phyloP scores from a whole-genome alignment of 225 moss, liverwort and hornwort genomes.

The Thuidium tamariscinum region DNA sequence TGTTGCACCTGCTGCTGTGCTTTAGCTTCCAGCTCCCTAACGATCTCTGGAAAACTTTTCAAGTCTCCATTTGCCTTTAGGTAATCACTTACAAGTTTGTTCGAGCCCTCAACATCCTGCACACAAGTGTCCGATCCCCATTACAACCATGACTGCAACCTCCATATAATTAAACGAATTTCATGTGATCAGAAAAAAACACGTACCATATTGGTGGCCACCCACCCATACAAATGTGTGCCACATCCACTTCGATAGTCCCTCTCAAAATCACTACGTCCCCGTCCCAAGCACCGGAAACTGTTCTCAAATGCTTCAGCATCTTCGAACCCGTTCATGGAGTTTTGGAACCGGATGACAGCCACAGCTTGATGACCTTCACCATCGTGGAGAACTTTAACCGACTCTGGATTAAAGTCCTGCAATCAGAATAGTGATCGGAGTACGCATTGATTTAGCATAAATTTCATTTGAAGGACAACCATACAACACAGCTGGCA shows the following conservation, averaged over 20 bases:
- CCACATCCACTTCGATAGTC: slow-evolving; percentile 4
- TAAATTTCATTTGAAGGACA: not conserved
- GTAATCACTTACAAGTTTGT: slow-evolving; percentile 10
- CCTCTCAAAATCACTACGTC: slow-evolving; percentile 49
- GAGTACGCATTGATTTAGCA: not conserved
- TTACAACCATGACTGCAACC: not conserved
- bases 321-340: slow-evolving; percentile 56
- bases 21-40: slow-evolving; percentile 15
- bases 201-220: slow-evolving; percentile 38
- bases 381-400: slow-evolving; percentile 35
- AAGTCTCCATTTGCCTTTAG: slow-evolving; percentile 31
- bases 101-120: slow-evolving; percentile 26
- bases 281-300: slow-evolving; percentile 35
- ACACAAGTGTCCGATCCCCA: not conserved
- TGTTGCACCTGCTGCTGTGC: slow-evolving; percentile 25
- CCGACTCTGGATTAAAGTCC: slow-evolving; percentile 49
- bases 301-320: slow-evolving; percentile 67
- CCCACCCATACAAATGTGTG: slow-evolving; percentile 60
- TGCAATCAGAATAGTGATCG: not conserved
- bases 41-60: slow-evolving; percentile 25
- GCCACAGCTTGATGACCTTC: slow-evolving; percentile 36
- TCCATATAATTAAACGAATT: not conserved
- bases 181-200: not conserved
- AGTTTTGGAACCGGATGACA: slow-evolving; percentile 43
- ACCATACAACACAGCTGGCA: not conserved